Base-by-base conservation (phyloP, 108 stramenopile genomes). In the Cyclotella choctawhatcheeana region DNA sequence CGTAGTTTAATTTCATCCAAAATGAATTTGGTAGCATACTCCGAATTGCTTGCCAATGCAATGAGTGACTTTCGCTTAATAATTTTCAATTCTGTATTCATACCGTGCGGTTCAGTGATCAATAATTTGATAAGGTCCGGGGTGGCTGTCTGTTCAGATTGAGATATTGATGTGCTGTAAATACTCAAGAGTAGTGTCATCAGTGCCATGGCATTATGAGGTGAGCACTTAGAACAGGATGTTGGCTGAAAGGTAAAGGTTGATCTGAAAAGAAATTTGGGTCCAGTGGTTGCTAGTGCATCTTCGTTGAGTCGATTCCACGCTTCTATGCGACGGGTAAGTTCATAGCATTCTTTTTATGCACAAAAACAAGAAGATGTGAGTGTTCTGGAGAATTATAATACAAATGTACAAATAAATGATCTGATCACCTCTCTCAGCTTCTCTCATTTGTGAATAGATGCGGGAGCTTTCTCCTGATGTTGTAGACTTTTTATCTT, bases 261-360 rank as follows among this genome's bases (percentile, higher is more conserved):
- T 30, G 52, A 5, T 51, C 55, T 45, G 18, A 65, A 45, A 18
- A 21, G 34, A 10, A 20, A 48, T 30, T 20, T 7, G 5, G 26
- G 17, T 24, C 51, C 67, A 0, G 16, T 35, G 32, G 44, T 53
- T 60, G 64, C 66, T 69, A 80, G 56, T 1, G 52, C 56, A 61
- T 91, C 94, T 27, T 64, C 51, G 24, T 93, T 88, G 10, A 95
- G 71, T 25, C 80, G 68, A 35, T 81, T 67, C 94, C 94, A 95
- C 18, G 90, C 89, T 60, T 82, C 72, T 16, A 93, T 76, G 12
- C 86, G 80, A n/a, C 86, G 63, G 45, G 73, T 69, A 5, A 95
- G 58, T 58, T 88, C 86, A 48, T 66, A 84, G 35, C 86, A 77
- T 56, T 95, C 94, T 64, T 47, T 3, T 30, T 51, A 17, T 5